A percentile compares a stretch with the other conserved stretches of the same genome.
These are phyloP conservation scores for Mallotus japonicus DNA, from an alignment of 441 rosid genomes.

Conservation along the genomic window DNA sequence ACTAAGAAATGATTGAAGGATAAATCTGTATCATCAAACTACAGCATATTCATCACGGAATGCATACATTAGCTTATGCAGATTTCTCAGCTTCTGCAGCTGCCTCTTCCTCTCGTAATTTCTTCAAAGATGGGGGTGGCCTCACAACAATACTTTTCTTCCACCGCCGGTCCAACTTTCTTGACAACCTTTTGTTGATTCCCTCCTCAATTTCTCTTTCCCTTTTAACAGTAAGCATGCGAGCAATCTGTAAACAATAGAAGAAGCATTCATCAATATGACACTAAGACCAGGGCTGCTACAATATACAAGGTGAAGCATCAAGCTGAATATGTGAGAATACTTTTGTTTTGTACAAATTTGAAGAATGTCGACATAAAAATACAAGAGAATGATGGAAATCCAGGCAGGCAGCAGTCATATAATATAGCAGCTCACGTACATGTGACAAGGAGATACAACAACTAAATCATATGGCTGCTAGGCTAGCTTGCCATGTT, in stretches of 20 bases:
- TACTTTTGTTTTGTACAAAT: background rate
- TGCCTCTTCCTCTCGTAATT: constrained; percentile 74
- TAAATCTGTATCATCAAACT: constrained; percentile 4
- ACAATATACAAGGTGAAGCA: background rate
- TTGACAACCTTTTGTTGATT: constrained; percentile 72
- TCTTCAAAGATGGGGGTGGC: constrained; percentile 75
- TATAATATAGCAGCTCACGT: background rate
- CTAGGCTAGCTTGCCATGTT: background rate
- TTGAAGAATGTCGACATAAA: background rate
- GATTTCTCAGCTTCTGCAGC: constrained; percentile 78
- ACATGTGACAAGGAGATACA: background rate
- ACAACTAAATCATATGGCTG: too few species aligned
- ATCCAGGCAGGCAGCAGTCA: background rate
- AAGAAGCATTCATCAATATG: constrained; percentile 19
- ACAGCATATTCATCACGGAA: background rate
- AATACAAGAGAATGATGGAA: background rate
- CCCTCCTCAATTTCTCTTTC: constrained; percentile 90
- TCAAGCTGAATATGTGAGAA: background rate
- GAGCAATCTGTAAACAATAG: constrained; percentile 42
- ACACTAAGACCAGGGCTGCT: constrained; percentile 3
- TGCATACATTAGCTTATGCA: constrained; percentile 32
- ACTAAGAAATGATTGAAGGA: constrained; percentile 2
- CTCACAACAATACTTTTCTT: constrained; percentile 79
- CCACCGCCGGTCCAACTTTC: constrained; percentile 85
- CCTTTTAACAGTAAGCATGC: constrained; percentile 78